phyloP scores from a whole-genome alignment of 2,329 filamentous ascomycete genomes.

The Fusarium metavorans region DNA sequence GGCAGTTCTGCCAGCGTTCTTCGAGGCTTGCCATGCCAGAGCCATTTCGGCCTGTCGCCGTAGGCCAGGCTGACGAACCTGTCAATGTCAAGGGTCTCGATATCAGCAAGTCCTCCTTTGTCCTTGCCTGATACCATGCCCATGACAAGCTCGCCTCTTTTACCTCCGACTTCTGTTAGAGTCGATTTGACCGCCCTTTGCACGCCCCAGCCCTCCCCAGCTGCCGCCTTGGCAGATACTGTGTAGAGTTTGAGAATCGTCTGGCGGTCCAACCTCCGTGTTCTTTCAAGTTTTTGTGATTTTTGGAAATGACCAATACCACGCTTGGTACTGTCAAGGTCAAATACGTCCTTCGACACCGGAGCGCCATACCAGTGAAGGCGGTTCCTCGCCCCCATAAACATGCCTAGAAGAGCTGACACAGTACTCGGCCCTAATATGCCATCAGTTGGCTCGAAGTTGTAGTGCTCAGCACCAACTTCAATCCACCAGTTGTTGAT shows the following conservation, averaged over 20 bases:
- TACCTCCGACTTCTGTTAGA: constrained; percentile 91
- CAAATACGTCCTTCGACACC: constrained; percentile 91
- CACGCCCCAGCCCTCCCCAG: constrained; percentile 91
- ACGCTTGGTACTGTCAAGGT: constrained; percentile 83
- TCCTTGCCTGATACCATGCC: constrained; percentile 91
- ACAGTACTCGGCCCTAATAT: constrained; percentile 94
- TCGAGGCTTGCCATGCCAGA: constrained; percentile 91
- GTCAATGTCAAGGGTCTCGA: constrained; percentile 92
- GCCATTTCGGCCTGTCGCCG: constrained; percentile 89
- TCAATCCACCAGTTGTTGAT: constrained; percentile 97
- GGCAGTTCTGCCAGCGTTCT: constrained; percentile 67
- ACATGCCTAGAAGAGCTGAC: constrained; percentile 84
- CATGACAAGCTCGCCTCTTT: constrained; percentile 93
- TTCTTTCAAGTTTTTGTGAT: constrained; percentile 81
- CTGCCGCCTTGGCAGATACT: constrained; percentile 89
- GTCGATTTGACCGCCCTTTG: constrained; percentile 95
- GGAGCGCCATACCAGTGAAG: constrained; percentile 87
- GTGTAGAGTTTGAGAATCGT: constrained; percentile 85
- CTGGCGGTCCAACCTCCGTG: constrained; percentile 82
- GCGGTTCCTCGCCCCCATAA: constrained; percentile 91
- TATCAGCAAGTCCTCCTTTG: constrained; percentile 89
- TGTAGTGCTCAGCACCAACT: constrained; percentile 91
- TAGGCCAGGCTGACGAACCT: constrained; percentile 81
- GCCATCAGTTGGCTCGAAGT: constrained; percentile 91
- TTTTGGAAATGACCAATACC: constrained; percentile 93